These are phyloP conservation scores for Cajanus cajan DNA, from an alignment of 306 rosid genomes.

Conservation along the genomic window DNA sequence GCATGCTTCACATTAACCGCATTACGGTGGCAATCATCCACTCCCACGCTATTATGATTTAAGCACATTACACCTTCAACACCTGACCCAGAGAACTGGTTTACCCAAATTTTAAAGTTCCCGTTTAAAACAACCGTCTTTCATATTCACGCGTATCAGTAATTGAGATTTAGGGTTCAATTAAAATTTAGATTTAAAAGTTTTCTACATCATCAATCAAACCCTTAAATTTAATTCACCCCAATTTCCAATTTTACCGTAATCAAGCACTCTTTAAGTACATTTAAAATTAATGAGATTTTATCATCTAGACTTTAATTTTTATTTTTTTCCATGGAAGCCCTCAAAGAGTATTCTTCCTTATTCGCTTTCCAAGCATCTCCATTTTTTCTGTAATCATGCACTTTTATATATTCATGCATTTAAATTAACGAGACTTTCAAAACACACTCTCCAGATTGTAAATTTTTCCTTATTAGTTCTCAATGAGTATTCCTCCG, in stretches of 20 bases:
- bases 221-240: background rate
- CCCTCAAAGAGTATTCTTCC: background rate
- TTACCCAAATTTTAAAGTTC: background rate
- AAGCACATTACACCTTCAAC: background rate
- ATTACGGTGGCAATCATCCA: background rate
- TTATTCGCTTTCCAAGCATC: background rate
- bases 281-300: background rate
- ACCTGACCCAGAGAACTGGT: background rate
- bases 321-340: background rate
- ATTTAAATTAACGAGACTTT: background rate
- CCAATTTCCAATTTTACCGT: background rate
- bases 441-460: background rate
- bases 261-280: background rate
- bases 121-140: background rate
- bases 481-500: background rate
- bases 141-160: background rate
- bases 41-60: background rate
- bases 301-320: background rate
- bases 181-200: background rate
- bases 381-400: background rate
- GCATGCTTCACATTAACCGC: background rate
- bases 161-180: background rate
- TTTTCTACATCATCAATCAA: background rate
- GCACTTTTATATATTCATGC: background rate
- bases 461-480: background rate